A percentile compares a stretch with the other conserved stretches of the same genome.
Evolutionary conservation across 2,329 filamentous ascomycete species (phyloP).

Genomic region (Conoideocrella luteorostrata): DNA sequence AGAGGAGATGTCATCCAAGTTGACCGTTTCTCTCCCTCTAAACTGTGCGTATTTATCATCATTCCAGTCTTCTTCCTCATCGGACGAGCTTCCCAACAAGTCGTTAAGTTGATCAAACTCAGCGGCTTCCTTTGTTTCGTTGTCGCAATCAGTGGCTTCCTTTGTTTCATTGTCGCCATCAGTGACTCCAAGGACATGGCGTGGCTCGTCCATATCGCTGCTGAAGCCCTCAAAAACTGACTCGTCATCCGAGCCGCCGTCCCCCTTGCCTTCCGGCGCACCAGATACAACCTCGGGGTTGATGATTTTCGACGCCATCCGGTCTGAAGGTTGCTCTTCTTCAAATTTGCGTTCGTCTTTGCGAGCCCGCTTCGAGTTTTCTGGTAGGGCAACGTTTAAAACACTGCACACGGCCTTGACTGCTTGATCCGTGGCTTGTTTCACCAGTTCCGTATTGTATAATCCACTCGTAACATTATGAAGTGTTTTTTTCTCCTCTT

Average conservation of each 20-base stretch:
- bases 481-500: constrained; percentile 43
- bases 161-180: constrained; percentile 18
- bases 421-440: constrained; percentile 41
- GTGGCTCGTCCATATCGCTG: constrained; percentile 21
- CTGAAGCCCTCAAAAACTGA: constrained; percentile 32
- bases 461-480: constrained; percentile 56
- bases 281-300: constrained; percentile 8
- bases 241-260: constrained; percentile 20
- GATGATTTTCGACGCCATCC: constrained; percentile 5
- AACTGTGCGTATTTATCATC: constrained; percentile 23
- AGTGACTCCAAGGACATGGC: neutral
- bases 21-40: constrained; percentile 28
- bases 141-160: constrained; percentile 15
- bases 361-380: constrained; percentile 26
- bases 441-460: constrained; percentile 46
- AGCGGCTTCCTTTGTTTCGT: constrained; percentile 25
- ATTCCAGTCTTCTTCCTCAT: constrained; percentile 35
- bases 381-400: constrained; percentile 42
- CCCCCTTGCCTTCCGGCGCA: constrained; percentile 10
- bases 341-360: constrained; percentile 26
- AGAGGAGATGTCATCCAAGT: constrained; percentile 35
- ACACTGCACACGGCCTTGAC: constrained; percentile 41
- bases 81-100: constrained; percentile 38
- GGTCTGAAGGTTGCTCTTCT: constrained; percentile 21
- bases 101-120: constrained; percentile 36